A percentile compares a stretch with the other conserved stretches of the same genome.
These are phyloP conservation scores for Juglanconis juglandina DNA, from an alignment of 2,329 filamentous ascomycete genomes.

Conservation along the genomic window DNA sequence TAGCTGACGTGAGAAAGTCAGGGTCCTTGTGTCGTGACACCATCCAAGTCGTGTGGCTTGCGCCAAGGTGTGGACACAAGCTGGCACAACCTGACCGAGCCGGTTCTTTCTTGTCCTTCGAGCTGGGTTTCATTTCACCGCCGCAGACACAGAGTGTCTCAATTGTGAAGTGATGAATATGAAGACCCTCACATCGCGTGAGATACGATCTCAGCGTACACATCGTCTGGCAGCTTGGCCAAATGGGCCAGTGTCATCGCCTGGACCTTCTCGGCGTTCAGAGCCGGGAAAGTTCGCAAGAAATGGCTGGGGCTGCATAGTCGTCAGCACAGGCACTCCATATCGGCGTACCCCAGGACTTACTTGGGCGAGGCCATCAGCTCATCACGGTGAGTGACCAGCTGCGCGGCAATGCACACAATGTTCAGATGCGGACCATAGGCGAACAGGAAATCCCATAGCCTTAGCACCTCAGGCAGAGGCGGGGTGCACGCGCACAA, in stretches of 20 bases:
- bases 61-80: neutral
- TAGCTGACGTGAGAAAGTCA: neutral
- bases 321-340: neutral
- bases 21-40: neutral
- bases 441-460: constrained; percentile 97
- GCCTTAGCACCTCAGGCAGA: constrained; percentile 81
- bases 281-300: constrained; percentile 78
- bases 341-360: neutral
- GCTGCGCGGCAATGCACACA: constrained; percentile 90
- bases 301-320: constrained; percentile 78
- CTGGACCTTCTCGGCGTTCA: constrained; percentile 82
- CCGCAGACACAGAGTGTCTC: neutral
- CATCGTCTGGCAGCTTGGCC: constrained; percentile 82
- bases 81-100: too few relatives aligned
- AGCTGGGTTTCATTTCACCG: neutral
- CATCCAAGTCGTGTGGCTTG: neutral
- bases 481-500: constrained; percentile 95
- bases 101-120: too few relatives aligned
- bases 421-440: constrained; percentile 95
- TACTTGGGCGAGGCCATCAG: constrained; percentile 83
- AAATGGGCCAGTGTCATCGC: constrained; percentile 81
- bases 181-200: constrained; percentile 66
- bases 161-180: neutral
- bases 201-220: constrained; percentile 84
- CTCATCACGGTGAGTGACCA: constrained; percentile 81